phyloP scores from a whole-genome alignment of 257 asterid species.

The Nicotiana knightiana region DNA sequence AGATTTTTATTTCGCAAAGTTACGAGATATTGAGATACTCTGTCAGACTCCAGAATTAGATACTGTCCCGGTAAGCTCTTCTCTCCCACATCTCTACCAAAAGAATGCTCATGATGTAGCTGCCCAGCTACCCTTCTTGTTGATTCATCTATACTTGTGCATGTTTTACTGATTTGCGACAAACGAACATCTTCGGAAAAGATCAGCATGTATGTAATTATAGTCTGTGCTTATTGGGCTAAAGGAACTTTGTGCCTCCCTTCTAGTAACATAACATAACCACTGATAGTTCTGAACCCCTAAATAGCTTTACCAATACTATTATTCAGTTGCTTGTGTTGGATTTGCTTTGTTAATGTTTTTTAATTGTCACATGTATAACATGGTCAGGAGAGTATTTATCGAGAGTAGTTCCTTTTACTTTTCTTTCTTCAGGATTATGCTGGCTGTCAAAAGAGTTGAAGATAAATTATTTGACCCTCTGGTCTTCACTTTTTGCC shows the following conservation, averaged over 20 bases:
- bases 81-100: background rate
- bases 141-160: background rate
- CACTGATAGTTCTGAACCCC: background rate
- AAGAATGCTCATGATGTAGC: background rate
- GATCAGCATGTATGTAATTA: background rate
- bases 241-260: background rate
- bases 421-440: background rate
- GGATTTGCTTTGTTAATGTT: background rate
- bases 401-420: background rate
- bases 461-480: background rate
- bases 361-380: background rate
- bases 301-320: background rate
- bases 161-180: background rate
- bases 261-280: background rate
- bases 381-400: background rate
- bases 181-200: background rate
- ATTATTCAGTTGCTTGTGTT: background rate
- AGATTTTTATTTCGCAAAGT: conserved; percentile 81
- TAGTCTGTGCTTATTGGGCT: background rate
- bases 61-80: conserved; percentile 43
- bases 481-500: background rate
- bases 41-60: conserved; percentile 68
- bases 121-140: background rate
- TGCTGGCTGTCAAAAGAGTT: background rate
- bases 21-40: conserved; percentile 78